Evolutionary conservation across 2,329 filamentous ascomycete genomes (phyloP), one percentile per base, ranked within the genome.

Genomic region (Talaromyces sp.): DNA sequence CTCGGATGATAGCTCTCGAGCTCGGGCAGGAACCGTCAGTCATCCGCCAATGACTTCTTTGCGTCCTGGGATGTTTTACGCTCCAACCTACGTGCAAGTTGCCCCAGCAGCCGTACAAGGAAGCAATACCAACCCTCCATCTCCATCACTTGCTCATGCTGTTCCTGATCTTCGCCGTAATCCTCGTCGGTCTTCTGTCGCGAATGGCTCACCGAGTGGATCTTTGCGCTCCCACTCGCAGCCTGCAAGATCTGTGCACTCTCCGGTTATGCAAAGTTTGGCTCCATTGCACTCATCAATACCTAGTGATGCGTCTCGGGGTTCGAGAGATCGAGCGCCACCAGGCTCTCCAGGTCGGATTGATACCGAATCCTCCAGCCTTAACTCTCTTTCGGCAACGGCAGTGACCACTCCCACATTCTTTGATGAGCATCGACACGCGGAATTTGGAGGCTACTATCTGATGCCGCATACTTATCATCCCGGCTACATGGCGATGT

Each of bases 151-250:
- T 22, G 67, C 72, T 51, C 68, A 74, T 34, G 75, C 74, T 27
- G 70, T 77, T 36, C 79, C 80, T 54, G 81, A 83, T 65, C 70
- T 77, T 53, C 79, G 80, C 49, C 79, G 80, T 36, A 81, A 76
- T 65, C 76, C 77, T 38, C 78, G 81, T 53, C 76, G 81, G 62
- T 79, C 80, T 13, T 82, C 80, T 3, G 73, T 78, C 63, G 76
- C 76, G 13, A 80, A 79, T 63, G 76, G 75, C 8, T 79, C 79
- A 22, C 76, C 80, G 3, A 77, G 76, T 38, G 75, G 75, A 34
- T 79, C 77, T 25, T 67, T 82, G 34, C 74, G 81, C 63, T 81
- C 81, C n/a, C 81, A 83, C 27, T 83, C 81, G n/a, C 81, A 83
- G 65, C 81, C 81, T 62, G 80, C 81, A n/a, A 75, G 81, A 27